Evolutionary conservation across 2,329 filamentous ascomycete genomes (phyloP).

Genomic region (Sclerotinia subarctica): DNA sequence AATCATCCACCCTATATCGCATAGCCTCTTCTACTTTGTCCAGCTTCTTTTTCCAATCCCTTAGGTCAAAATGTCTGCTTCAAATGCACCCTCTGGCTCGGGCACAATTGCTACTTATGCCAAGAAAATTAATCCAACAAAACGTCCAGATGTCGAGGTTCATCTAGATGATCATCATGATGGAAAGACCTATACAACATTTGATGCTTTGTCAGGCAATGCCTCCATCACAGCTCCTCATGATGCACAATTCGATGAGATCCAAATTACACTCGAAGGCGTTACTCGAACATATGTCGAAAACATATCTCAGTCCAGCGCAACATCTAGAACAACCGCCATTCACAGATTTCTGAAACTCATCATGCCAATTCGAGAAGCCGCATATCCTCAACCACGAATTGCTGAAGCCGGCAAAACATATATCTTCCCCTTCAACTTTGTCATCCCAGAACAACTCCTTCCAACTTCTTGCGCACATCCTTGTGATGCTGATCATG

Average conservation of each 20-base stretch:
- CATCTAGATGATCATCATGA: conserved; percentile 32
- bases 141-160: conserved; percentile 34
- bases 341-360: conserved; percentile 38
- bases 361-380: conserved; percentile 37
- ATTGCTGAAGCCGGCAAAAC: conserved; percentile 36
- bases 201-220: conserved; percentile 34
- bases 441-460: conserved; percentile 37
- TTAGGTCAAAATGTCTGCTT: conserved; percentile 28
- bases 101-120: conserved; percentile 33
- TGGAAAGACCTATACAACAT: conserved; percentile 36
- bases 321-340: conserved; percentile 31
- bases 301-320: conserved; percentile 31
- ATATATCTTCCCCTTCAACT: conserved; percentile 37
- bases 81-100: conserved; percentile 29
- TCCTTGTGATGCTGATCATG: conserved; percentile 27
- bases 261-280: conserved; percentile 37
- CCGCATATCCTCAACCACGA: conserved; percentile 34
- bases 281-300: conserved; percentile 35
- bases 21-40: conserved; percentile 11
- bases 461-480: conserved; percentile 37
- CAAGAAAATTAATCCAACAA: conserved; percentile 28
- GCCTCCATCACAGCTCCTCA: conserved; percentile 35
- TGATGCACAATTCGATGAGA: conserved; percentile 35
- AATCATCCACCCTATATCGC: background rate
- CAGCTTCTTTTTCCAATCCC: background rate